Evolutionary conservation across 2,329 filamentous ascomycete species (phyloP), one percentile per base, ranked within the genome.

Genomic region (Pyrenochaeta sp.): DNA sequence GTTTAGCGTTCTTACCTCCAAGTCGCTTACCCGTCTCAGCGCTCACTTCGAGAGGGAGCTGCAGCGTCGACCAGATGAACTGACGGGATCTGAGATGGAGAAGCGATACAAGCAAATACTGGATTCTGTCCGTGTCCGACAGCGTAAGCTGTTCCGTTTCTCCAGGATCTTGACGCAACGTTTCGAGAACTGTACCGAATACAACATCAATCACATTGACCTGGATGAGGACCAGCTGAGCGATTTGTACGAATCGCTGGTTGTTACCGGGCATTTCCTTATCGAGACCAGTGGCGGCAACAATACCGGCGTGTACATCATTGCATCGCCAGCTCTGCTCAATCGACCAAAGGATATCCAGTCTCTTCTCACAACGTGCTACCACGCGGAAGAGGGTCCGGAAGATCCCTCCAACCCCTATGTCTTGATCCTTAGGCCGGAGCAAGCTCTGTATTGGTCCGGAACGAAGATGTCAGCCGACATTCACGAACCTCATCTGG

Each of bases 111-210:
- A 97, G 79, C 90, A 92, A 61, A 93, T 93, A 62, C 82, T 99
- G 2, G 95, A 99, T 76, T 98, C 95, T 0, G 96, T 98, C 24
- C 92, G 95, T 71, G 93, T 98, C 56, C 88, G 95, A 24, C 95
- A 99, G 78, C 87, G 95, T 77, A 98, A 98, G 86, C 84, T 99
- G 62, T 96, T 98, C 75, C 91, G 95, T 59, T 98, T 98, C 78
- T 95, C 92, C 19, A 88, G 93, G 65, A 92, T 96, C 74, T 79
- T 99, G 53, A 93, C 91, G 68, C 91, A 97, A 73, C 89, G 94
- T 57, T 99, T 99, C 72, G 95, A 99, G 77, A 98, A 99, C 72
- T 91, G 92, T 5, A 96, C 93, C 9, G 95, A 99, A 77, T 97
- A 95, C 78, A 97, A 91, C 76, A 90, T 98, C 72, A 89, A 90